phyloP scores from a whole-genome alignment of 1,139 yeast species.

The Diutina rugosa region DNA sequence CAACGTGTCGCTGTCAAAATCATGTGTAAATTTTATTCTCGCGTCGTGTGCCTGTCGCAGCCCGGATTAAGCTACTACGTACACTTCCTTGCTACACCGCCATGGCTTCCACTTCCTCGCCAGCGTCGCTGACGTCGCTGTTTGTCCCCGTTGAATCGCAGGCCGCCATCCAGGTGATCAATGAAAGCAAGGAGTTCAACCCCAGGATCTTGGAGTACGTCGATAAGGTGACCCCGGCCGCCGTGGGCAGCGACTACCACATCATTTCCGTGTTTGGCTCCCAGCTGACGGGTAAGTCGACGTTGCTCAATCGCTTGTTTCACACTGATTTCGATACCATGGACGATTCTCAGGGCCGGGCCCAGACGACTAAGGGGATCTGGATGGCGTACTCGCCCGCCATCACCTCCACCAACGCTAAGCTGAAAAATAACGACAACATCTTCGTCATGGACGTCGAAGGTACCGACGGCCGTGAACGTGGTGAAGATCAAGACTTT shows the following conservation, averaged over 20 bases:
- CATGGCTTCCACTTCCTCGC: not conserved
- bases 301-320: conserved; percentile 73
- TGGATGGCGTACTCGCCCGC: conserved; percentile 66
- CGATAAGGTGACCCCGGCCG: conserved; percentile 17
- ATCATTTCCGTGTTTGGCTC: conserved; percentile 94
- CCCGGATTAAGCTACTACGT: not conserved
- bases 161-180: conserved; percentile 61
- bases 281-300: conserved; percentile 93
- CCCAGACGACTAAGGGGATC: conserved; percentile 91
- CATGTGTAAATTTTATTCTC: not conserved
- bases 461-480: conserved; percentile 95
- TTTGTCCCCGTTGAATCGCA: conserved; percentile 29
- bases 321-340: conserved; percentile 84
- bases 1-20: not conserved
- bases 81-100: not conserved
- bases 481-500: conserved; percentile 97
- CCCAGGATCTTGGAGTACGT: conserved; percentile 21
- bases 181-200: conserved; percentile 63
- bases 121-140: conserved; percentile 18
- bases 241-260: conserved; percentile 59
- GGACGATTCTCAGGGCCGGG: conserved; percentile 61
- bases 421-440: conserved; percentile 16
- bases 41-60: not conserved
- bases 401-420: conserved; percentile 13
- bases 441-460: conserved; percentile 92